Evolutionary conservation across 306 rosid species (phyloP), one percentile per base, ranked within the genome.

Genomic region (Casuarina glauca): DNA sequence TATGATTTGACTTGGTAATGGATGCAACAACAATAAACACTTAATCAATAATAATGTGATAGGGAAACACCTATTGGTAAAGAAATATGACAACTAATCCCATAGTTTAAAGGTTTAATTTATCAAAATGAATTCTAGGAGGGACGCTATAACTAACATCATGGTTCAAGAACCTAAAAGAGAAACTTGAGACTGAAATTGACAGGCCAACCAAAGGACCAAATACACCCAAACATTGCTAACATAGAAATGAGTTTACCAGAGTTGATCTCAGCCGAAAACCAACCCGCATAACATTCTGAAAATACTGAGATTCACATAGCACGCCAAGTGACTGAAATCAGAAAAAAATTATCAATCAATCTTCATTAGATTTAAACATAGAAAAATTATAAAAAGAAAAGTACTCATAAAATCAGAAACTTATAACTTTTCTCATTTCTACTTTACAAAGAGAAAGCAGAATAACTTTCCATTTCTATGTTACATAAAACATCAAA

Each of bases 241-340:
- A 26, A 26, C 32, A 26, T 32, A 78, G n/a, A 76, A 70, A 75
- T 77, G 50, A 26, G 17, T 61, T 72, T 90, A 94, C 98, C 98
- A 94, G 62, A 75, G 96, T 94, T 74, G 97, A 91, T 80, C 97
- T 86, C 19, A 91, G 92, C 54, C 77, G 93, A 77, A 94, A 94
- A 53, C 98, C 97, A 60, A 94, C 96, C 13, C 98, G 91, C 89
- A 89, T 55, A 53, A 85, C 94, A 81, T 84, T 90, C 84, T 87
- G 96, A 77, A 78, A 89, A 88, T 88, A 91, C 61, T 90, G 98
- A 81, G 93, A 86, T 84, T 89, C 94, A 3, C 83, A 85, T 50
- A 94, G 83, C 68, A 90, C 94, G 49, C 93, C 90, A 20, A 79
- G 62, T 61, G 94, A 81, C 98, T 94, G 93, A 75, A 91, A 36